Evolutionary conservation across 805 yeast species (phyloP).

Genomic region (Wickerhamiella azyma): DNA sequence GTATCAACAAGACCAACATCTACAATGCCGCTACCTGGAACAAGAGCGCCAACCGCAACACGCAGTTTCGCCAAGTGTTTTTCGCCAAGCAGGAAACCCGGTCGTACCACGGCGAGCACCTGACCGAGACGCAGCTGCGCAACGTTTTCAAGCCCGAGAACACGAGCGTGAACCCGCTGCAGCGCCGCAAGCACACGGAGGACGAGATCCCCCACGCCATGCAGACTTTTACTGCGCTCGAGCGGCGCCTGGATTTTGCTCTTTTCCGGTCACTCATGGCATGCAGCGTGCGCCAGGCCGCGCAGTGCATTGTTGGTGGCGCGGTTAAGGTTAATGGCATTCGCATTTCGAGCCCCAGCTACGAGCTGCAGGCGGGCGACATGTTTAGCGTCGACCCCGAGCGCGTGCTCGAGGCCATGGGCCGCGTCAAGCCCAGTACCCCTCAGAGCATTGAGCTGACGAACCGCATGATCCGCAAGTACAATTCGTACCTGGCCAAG

Average conservation of each 20-base stretch:
- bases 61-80: slow-evolving; percentile 90
- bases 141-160: slow-evolving; percentile 51
- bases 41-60: slow-evolving; percentile 29
- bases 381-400: slow-evolving; percentile 75
- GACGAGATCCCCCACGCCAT: slow-evolving; percentile 61
- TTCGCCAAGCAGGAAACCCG: slow-evolving; percentile 80
- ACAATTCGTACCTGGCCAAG: slow-evolving; percentile 57
- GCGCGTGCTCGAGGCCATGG: slow-evolving; percentile 71
- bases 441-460: slow-evolving; percentile 56
- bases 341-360: slow-evolving; percentile 64
- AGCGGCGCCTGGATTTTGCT: slow-evolving; percentile 80
- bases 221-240: slow-evolving; percentile 81
- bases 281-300: slow-evolving; percentile 83
- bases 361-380: slow-evolving; percentile 70
- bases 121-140: slow-evolving; percentile 75
- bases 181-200: slow-evolving; percentile 28
- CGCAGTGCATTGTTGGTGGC: slow-evolving; percentile 71
- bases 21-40: slow-evolving; percentile 72
- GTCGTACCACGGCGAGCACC: slow-evolving; percentile 88
- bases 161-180: slow-evolving; percentile 77
- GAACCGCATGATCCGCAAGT: slow-evolving; percentile 52
- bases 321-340: slow-evolving; percentile 79
- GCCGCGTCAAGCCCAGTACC: slow-evolving; percentile 68
- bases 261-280: slow-evolving; percentile 88
- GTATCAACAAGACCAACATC: slow-evolving; percentile 83